Percentiles rank a stretch among this genome's conserved stretches.
Evolutionary conservation across 441 rosid species (phyloP).

Genomic region (Croton laevigatus): DNA sequence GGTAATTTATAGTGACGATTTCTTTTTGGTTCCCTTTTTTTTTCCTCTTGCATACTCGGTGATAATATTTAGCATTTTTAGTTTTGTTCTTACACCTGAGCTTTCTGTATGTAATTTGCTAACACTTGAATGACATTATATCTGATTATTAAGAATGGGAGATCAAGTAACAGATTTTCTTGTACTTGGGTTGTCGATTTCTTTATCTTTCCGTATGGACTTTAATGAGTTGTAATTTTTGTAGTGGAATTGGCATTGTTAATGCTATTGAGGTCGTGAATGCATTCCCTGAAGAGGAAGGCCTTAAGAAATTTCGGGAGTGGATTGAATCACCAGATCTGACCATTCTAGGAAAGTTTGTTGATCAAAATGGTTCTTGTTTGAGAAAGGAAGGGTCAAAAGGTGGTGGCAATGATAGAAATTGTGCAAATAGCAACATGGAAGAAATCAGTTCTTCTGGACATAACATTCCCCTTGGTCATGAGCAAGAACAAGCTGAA

Average conservation of each 20-base stretch:
- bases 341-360: constrained; percentile 63
- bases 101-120: not conserved
- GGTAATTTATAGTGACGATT: constrained; percentile 41
- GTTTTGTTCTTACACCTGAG: not conserved
- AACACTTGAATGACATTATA: not conserved
- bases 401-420: constrained; percentile 27
- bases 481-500: constrained; percentile 28
- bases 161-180: not conserved
- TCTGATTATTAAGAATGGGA: not conserved
- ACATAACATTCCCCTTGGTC: constrained; percentile 28
- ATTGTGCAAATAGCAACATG: constrained; percentile 16
- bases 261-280: constrained; percentile 94
- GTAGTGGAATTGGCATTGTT: constrained; percentile 98
- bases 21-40: not conserved
- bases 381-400: constrained; percentile 45
- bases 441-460: constrained; percentile 31
- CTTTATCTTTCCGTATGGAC: constrained; percentile 18
- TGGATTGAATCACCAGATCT: constrained; percentile 99
- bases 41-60: constrained; percentile 11
- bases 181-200: not conserved
- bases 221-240: constrained; percentile 24
- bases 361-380: constrained; percentile 34
- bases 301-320: constrained; percentile 81
- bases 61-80: not conserved
- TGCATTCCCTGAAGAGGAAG: constrained; percentile 94